Percentiles rank a stretch among this genome's conserved stretches.
Evolutionary conservation across 2,329 filamentous ascomycete genomes (phyloP).

Genomic region (Rosellinia necatrix): DNA sequence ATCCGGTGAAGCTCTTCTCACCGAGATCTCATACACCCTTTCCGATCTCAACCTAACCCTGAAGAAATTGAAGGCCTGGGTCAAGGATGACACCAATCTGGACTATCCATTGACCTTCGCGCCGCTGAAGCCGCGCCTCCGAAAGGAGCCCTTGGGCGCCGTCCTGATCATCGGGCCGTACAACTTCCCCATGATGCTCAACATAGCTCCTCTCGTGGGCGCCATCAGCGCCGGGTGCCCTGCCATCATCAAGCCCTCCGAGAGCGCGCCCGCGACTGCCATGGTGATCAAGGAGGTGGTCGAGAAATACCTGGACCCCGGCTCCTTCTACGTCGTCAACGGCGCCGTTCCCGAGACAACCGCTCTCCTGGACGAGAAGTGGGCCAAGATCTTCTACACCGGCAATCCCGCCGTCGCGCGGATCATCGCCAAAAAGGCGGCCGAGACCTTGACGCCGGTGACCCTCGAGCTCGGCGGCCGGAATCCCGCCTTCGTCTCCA

Average conservation of each 20-base stretch:
- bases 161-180: conserved; percentile 88
- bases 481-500: conserved; percentile 91
- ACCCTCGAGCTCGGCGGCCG: conserved; percentile 87
- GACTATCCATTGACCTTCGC: conserved; percentile 72
- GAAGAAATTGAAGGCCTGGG: conserved; percentile 79
- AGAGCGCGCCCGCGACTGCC: conserved; percentile 76
- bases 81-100: conserved; percentile 75
- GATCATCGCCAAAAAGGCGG: conserved; percentile 88
- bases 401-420: conserved; percentile 78
- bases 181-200: conserved; percentile 90
- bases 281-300: conserved; percentile 81
- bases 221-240: conserved; percentile 94
- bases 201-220: conserved; percentile 78
- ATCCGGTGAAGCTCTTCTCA: conserved; percentile 71
- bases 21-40: conserved; percentile 78
- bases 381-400: conserved; percentile 98
- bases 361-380: conserved; percentile 82
- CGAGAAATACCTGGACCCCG: conserved; percentile 74
- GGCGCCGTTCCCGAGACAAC: conserved; percentile 81
- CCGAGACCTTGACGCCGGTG: conserved; percentile 84
- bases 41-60: conserved; percentile 81
- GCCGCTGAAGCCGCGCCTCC: conserved; percentile 73
- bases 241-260: conserved; percentile 87
- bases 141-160: conserved; percentile 85
- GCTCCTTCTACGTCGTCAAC: conserved; percentile 78